Evolutionary conservation across 75 land plant genomes (phyloP).

Genomic region (Cunninghamia lanceolata): DNA sequence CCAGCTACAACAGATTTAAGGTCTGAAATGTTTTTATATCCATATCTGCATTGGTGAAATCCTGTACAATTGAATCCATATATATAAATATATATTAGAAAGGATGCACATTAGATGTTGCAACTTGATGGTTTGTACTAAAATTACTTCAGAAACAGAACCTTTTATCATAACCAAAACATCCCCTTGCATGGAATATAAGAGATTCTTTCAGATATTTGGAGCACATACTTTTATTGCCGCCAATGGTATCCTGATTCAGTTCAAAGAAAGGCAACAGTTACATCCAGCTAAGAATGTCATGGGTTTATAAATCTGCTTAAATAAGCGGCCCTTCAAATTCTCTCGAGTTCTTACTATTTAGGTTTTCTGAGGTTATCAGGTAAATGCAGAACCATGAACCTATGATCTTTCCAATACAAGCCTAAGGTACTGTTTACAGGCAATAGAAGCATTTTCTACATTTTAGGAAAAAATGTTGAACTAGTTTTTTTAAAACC

Average conservation of each 20-base stretch:
- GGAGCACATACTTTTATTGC: neutral
- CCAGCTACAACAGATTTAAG: no score
- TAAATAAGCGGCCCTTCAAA: neutral
- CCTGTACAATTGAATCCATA: slow-evolving; percentile 29
- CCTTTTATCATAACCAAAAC: neutral
- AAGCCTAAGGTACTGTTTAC: no score
- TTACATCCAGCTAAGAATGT: neutral
- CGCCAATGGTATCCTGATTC: neutral
- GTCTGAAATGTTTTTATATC: slow-evolving; percentile 58
- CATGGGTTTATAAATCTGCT: neutral
- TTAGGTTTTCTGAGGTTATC: neutral
- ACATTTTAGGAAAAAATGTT: no score
- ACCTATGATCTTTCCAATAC: no score
- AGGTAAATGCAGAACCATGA: neutral
- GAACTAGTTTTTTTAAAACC: no score
- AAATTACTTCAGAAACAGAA: neutral
- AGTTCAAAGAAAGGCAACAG: neutral
- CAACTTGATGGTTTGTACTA: neutral
- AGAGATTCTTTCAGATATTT: neutral
- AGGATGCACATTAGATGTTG: neutral
- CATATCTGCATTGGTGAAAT: slow-evolving; percentile 68
- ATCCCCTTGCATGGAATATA: neutral
- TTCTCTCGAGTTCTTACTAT: neutral
- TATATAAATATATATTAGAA: no score
- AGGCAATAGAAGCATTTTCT: no score